Conservation (phyloP, 164 flowering plant genomes). For the Akebia trifoliata region DNA sequence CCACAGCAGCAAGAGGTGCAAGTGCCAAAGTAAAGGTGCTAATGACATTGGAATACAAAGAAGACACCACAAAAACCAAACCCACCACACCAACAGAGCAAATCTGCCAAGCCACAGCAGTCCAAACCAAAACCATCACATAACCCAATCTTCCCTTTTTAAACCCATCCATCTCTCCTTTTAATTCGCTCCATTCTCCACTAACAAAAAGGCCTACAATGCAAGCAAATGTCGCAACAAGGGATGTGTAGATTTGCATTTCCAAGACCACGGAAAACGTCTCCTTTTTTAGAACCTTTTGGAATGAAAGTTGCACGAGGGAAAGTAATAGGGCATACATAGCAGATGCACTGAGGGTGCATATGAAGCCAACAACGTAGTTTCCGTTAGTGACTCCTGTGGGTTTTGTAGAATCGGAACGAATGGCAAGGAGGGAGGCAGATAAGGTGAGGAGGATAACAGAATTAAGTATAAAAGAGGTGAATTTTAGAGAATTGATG, state of each 20-base stretch:
- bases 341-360: constrained; percentile 4
- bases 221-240: constrained; percentile 6
- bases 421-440: constrained; percentile 7
- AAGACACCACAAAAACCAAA: constrained; percentile 6
- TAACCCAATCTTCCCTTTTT: neutral
- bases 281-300: constrained; percentile 8
- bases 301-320: constrained; percentile 2
- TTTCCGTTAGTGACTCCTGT: neutral
- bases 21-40: constrained; percentile 4
- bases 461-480: constrained; percentile 15
- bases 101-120: no score
- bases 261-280: neutral
- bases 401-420: neutral
- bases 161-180: constrained; percentile 5
- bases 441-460: constrained; percentile 18
- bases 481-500: constrained; percentile 17
- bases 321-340: constrained; percentile 2
- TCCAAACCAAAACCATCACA: constrained; percentile 10
- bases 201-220: constrained; percentile 3
- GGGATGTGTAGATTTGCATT: constrained; percentile 2
- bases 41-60: neutral
- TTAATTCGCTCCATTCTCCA: constrained; percentile 7
- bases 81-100: constrained; percentile 14
- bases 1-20: constrained; percentile 1
- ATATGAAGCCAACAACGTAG: no score